Conservation (phyloP, 164 flowering plant species). For the Sextonia rubra region DNA sequence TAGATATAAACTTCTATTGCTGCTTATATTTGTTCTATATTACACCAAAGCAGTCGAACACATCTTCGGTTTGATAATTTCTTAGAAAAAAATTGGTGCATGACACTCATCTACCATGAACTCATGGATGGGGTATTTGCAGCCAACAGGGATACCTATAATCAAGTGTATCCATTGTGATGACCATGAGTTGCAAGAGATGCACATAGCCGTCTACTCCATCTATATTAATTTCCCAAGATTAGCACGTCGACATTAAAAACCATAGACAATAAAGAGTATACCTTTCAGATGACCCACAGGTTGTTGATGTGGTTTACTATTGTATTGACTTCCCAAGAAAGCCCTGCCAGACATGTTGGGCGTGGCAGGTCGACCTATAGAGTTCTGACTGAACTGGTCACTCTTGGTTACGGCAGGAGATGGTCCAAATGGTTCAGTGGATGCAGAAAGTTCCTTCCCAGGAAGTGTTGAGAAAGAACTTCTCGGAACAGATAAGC, state of each 20-base stretch:
- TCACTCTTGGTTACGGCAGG: conserved; percentile 34
- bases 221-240: background rate
- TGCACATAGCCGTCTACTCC: too few species aligned
- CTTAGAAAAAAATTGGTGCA: too few species aligned
- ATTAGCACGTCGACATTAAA: background rate
- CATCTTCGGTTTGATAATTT: too few species aligned
- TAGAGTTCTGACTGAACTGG: conserved; percentile 32
- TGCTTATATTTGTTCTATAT: too few species aligned
- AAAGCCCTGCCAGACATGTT: conserved; percentile 36
- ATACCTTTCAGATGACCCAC: conserved; percentile 81
- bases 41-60: too few species aligned
- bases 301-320: conserved; percentile 53
- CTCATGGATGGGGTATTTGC: too few species aligned
- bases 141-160: too few species aligned
- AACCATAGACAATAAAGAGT: background rate
- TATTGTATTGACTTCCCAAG: conserved; percentile 40
- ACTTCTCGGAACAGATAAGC: conserved; percentile 34
- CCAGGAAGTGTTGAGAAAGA: conserved; percentile 37
- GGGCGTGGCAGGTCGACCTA: conserved; percentile 35
- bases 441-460: conserved; percentile 29
- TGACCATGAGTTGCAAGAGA: too few species aligned
- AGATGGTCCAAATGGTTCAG: conserved; percentile 39
- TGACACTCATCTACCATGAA: too few species aligned
- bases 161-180: too few species aligned
- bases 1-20: too few species aligned